These are phyloP conservation scores for Phyllosticta citribraziliensis DNA, from an alignment of 2,329 filamentous ascomycete species.

Conservation along the genomic window DNA sequence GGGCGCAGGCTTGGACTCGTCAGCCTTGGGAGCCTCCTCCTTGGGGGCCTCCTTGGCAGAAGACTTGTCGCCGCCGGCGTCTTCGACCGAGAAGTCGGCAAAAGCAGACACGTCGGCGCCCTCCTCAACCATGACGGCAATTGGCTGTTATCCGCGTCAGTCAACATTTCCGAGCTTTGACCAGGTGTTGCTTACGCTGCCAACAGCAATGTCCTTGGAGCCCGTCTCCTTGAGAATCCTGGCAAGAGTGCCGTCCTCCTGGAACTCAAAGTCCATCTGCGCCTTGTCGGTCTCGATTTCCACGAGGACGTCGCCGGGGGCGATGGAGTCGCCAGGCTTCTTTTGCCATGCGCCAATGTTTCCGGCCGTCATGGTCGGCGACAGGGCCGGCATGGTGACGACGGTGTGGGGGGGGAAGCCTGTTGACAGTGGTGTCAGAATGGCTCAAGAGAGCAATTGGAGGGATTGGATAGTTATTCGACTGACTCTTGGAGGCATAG, in stretches of 20 bases:
- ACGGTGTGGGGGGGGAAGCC: slow-evolving; percentile 92
- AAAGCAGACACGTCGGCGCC: slow-evolving; percentile 80
- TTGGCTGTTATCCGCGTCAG: slow-evolving; percentile 54
- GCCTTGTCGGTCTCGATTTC: slow-evolving; percentile 99
- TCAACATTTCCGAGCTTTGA: slow-evolving; percentile 5
- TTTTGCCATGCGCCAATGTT: slow-evolving; percentile 98
- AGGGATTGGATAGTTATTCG: neutral
- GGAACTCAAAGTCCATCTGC: slow-evolving; percentile 99
- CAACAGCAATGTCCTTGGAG: slow-evolving; percentile 87
- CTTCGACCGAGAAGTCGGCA: slow-evolving; percentile 75
- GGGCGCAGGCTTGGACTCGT: slow-evolving; percentile 41
- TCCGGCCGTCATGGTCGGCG: slow-evolving; percentile 92
- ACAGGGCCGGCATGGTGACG: slow-evolving; percentile 96
- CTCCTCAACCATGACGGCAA: slow-evolving; percentile 90
- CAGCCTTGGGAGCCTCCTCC: slow-evolving; percentile 51
- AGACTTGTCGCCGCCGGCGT: slow-evolving; percentile 78
- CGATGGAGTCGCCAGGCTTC: slow-evolving; percentile 79
- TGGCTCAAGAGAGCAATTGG: slow-evolving; percentile 1
- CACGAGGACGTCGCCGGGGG: slow-evolving; percentile 88
- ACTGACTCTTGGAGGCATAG: slow-evolving; percentile 60
- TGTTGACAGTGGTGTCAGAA: slow-evolving; percentile 30
- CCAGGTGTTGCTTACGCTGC: slow-evolving; percentile 56
- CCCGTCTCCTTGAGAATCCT: slow-evolving; percentile 90
- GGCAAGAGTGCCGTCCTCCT: slow-evolving; percentile 92
- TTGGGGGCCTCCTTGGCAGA: slow-evolving; percentile 55